These are phyloP conservation scores for Mimosa pudica DNA, from an alignment of 306 rosid species.

Conservation along the genomic window DNA sequence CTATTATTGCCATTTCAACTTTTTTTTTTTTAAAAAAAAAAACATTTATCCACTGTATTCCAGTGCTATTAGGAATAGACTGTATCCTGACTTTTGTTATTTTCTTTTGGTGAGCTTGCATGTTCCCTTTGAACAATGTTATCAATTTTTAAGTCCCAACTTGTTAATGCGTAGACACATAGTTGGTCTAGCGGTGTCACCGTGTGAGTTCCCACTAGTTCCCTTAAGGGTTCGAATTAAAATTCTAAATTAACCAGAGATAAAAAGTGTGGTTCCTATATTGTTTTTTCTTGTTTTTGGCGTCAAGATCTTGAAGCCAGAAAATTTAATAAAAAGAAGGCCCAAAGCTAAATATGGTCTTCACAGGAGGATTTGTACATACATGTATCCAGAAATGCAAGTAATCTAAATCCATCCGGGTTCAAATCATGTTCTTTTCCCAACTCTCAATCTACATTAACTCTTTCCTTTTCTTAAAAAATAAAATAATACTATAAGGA, in stretches of 20 bases:
- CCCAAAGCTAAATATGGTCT: too few relatives aligned
- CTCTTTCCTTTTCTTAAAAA: too few relatives aligned
- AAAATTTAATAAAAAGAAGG: background rate
- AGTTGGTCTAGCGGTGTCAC: too few relatives aligned
- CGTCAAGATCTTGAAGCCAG: background rate
- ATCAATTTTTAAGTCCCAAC: background rate
- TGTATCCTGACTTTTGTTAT: background rate
- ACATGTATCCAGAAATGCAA: background rate
- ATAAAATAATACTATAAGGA: too few relatives aligned
- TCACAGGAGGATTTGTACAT: background rate
- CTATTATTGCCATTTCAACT: background rate
- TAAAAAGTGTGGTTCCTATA: too few relatives aligned
- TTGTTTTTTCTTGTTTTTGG: too few relatives aligned
- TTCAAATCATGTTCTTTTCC: background rate
- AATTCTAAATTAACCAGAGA: too few relatives aligned
- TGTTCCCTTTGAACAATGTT: background rate
- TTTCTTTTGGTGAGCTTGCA: background rate
- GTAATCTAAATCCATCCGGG: background rate
- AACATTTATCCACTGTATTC: too few relatives aligned
- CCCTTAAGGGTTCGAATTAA: too few relatives aligned
- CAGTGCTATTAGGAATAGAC: background rate
- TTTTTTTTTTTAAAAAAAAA: too few relatives aligned
- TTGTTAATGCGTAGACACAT: background rate
- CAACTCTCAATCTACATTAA: conserved; percentile 6
- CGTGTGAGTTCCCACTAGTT: too few relatives aligned